phyloP scores from a whole-genome alignment of 2,329 filamentous ascomycete species.

The Arthrobotrys musiformis region DNA sequence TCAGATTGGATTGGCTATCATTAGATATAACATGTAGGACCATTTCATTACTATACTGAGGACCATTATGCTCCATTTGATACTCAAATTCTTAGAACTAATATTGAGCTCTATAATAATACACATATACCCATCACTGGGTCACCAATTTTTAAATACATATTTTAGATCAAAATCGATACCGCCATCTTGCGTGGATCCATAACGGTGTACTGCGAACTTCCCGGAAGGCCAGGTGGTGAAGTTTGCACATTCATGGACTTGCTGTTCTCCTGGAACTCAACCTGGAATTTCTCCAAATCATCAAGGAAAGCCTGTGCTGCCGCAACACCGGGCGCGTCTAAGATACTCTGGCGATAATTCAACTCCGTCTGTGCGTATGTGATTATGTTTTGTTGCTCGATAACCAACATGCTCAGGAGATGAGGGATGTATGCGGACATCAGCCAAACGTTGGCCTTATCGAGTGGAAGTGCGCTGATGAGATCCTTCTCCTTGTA shows the following conservation, averaged over 20 bases:
- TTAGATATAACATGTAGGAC: too few relatives aligned
- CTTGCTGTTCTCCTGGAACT: conserved; percentile 20
- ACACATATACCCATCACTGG: background rate
- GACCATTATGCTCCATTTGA: background rate
- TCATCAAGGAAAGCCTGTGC: conserved; percentile 19
- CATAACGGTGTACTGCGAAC: conserved; percentile 62
- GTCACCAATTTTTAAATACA: too few relatives aligned
- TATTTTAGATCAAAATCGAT: conserved; percentile 60
- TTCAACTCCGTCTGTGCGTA: conserved; percentile 60
- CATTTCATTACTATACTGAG: too few relatives aligned
- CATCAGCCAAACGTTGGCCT: conserved; percentile 65
- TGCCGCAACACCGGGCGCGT: background rate
- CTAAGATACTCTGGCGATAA: background rate
- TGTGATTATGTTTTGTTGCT: conserved; percentile 62
- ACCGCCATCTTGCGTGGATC: conserved; percentile 63
- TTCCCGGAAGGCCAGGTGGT: background rate
- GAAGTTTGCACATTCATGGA: conserved; percentile 1
- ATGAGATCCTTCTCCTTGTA: conserved; percentile 62
- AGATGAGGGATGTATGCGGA: conserved; percentile 65
- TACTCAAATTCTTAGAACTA: background rate
- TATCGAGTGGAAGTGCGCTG: conserved; percentile 63
- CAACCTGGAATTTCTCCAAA: conserved; percentile 1
- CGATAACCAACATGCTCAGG: conserved; percentile 62
- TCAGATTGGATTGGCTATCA: too few relatives aligned
- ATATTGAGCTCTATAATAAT: background rate